Evolutionary conservation across 192 early-diverging fungal genomes (phyloP).

Genomic region (Coemansia sp.): DNA sequence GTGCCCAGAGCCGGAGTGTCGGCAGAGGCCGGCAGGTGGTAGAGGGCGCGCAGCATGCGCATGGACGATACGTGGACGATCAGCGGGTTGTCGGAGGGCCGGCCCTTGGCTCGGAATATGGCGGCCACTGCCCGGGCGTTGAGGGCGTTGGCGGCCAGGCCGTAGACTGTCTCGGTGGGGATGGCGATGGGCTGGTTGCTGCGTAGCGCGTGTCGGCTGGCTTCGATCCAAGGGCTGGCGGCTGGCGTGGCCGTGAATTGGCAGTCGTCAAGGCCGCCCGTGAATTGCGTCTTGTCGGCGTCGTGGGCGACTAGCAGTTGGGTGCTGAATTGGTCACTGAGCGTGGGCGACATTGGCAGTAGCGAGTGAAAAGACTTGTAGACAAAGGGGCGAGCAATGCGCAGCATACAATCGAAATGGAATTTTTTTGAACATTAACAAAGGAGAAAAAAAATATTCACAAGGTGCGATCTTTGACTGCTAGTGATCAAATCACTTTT

Average conservation of each 20-base stretch:
- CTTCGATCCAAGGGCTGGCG: constrained; percentile 29
- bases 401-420: not conserved
- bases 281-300: constrained; percentile 12
- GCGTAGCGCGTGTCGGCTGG: constrained; percentile 59
- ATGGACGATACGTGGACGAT: constrained; percentile 95
- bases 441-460: not conserved
- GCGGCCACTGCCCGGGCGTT: constrained; percentile 59
- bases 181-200: constrained; percentile 74
- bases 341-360: not conserved
- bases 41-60: constrained; percentile 75
- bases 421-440: not conserved
- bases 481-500: not conserved
- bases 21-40: constrained; percentile 46
- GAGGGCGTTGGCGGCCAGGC: constrained; percentile 88
- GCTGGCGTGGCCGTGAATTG: constrained; percentile 11
- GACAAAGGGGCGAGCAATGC: not conserved
- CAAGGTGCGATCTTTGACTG: too few species aligned
- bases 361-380: constrained; percentile 11
- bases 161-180: constrained; percentile 99
- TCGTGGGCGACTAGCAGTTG: constrained; percentile 11
- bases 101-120: constrained; percentile 84
- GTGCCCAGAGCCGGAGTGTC: constrained; percentile 42
- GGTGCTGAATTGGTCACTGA: constrained; percentile 10
- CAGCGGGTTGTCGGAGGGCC: constrained; percentile 94
- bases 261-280: constrained; percentile 30